Conservation (phyloP, 768 basidiomycete species). For the Podaxis sp. region DNA sequence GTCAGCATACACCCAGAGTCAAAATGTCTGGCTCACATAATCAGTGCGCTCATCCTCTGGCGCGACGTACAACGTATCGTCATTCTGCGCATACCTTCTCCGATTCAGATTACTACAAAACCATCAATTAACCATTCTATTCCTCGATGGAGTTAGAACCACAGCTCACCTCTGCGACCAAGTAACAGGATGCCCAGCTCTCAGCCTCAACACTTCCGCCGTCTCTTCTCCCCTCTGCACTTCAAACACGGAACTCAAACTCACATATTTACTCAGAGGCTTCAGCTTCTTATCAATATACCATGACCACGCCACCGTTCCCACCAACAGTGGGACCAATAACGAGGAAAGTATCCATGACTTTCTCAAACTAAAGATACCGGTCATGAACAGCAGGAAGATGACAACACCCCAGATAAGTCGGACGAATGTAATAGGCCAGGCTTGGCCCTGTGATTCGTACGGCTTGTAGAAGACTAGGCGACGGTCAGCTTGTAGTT, state of each 20-base stretch:
- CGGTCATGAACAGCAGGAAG: constrained; percentile 96
- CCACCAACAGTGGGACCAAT: constrained; percentile 73
- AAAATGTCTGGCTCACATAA: constrained; percentile 53
- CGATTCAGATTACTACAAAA: constrained; percentile 74
- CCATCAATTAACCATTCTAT: neutral
- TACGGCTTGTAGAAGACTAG: constrained; percentile 98
- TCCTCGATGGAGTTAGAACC: neutral
- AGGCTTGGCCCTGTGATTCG: constrained; percentile 95
- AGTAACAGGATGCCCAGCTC: constrained; percentile 83
- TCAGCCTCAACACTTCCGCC: constrained; percentile 70
- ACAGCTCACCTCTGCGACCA: constrained; percentile 78
- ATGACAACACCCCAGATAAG: constrained; percentile 91
- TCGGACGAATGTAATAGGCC: constrained; percentile 93
- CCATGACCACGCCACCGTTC: constrained; percentile 81
- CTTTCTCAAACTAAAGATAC: constrained; percentile 74
- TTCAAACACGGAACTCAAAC: constrained; percentile 83
- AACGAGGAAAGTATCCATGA: constrained; percentile 51
- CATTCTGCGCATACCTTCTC: constrained; percentile 87
- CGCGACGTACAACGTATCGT: constrained; percentile 93
- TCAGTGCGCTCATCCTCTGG: constrained; percentile 92
- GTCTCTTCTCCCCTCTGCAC: constrained; percentile 89
- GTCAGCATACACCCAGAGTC: neutral
- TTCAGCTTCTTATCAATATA: constrained; percentile 65
- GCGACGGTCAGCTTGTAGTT: neutral
- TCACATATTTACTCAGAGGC: constrained; percentile 80